A percentile compares a stretch with the other conserved stretches of the same genome.
These are phyloP conservation scores for Solanum dulcamara DNA, from an alignment of 257 asterid species.

Conservation along the genomic window DNA sequence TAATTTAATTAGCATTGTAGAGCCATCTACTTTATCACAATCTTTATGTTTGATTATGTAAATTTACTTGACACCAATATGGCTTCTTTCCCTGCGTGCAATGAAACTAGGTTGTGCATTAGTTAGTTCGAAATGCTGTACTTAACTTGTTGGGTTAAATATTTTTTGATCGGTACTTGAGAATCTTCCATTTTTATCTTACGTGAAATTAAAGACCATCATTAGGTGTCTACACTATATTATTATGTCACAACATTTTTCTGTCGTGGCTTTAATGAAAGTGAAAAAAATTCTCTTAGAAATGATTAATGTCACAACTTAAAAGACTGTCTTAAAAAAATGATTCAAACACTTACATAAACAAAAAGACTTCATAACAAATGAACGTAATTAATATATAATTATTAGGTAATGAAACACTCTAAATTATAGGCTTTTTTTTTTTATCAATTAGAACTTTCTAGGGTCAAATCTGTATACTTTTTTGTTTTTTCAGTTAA, in stretches of 20 bases:
- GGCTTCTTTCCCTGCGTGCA: too few relatives aligned
- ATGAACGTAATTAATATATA: not conserved
- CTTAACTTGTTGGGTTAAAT: not conserved
- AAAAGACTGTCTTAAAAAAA: not conserved
- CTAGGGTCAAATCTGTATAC: not conserved
- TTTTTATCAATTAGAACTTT: not conserved
- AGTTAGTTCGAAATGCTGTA: not conserved
- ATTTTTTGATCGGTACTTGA: not conserved
- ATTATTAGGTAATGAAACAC: not conserved
- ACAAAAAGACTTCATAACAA: not conserved
- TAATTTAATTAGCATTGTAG: too few relatives aligned
- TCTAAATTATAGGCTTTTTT: not conserved
- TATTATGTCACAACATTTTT: not conserved
- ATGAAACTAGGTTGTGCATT: not conserved
- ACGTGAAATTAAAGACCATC: not conserved
- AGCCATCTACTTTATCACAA: not conserved
- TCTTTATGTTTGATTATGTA: not conserved
- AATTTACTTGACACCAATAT: not conserved
- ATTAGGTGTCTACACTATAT: not conserved
- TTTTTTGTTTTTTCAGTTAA: not conserved
- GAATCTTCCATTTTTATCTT: not conserved
- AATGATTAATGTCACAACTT: not conserved
- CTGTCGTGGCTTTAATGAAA: not conserved
- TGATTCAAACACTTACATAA: not conserved
- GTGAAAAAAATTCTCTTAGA: not conserved